These are phyloP conservation scores for Mortierella sp. DNA, from an alignment of 371 early-diverging fungal genomes.

Conservation along the genomic window DNA sequence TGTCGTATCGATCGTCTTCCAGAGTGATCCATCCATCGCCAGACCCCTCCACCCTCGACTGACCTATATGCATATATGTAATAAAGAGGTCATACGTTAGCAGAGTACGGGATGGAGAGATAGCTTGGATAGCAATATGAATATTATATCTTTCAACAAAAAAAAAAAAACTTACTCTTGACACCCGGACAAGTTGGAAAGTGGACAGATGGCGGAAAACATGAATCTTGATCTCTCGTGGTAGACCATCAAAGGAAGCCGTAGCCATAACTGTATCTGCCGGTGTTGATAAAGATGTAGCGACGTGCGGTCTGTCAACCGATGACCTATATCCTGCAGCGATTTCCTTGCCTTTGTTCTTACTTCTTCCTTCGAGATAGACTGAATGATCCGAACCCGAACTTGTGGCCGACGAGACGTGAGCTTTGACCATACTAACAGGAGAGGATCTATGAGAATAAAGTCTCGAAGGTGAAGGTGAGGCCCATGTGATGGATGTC, in stretches of 20 bases:
- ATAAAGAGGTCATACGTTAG: not conserved
- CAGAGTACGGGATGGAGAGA: not conserved
- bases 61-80: conserved; percentile 18
- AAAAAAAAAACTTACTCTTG: conserved; percentile 18
- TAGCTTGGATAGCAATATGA: not conserved
- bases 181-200: conserved; percentile 45
- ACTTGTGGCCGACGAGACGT: too few species aligned
- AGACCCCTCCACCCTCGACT: conserved; percentile 58
- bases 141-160: too few species aligned
- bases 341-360: conserved; percentile 8
- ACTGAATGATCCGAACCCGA: too few species aligned
- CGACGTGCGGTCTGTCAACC: not conserved
- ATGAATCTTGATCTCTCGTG: conserved; percentile 45
- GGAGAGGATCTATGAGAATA: too few species aligned
- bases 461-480: too few species aligned
- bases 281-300: too few species aligned
- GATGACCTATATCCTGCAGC: conserved; percentile 4
- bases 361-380: not conserved
- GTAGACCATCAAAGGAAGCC: conserved; percentile 32
- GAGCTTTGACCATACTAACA: too few species aligned
- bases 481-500: conserved; percentile 24
- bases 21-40: conserved; percentile 65
- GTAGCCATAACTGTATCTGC: too few species aligned
- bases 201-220: conserved; percentile 46
- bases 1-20: conserved; percentile 60